Evolutionary conservation across 1,284 basidiomycete species (phyloP), one percentile per base, ranked within the genome.

Genomic region (Coniferiporia weirii): DNA sequence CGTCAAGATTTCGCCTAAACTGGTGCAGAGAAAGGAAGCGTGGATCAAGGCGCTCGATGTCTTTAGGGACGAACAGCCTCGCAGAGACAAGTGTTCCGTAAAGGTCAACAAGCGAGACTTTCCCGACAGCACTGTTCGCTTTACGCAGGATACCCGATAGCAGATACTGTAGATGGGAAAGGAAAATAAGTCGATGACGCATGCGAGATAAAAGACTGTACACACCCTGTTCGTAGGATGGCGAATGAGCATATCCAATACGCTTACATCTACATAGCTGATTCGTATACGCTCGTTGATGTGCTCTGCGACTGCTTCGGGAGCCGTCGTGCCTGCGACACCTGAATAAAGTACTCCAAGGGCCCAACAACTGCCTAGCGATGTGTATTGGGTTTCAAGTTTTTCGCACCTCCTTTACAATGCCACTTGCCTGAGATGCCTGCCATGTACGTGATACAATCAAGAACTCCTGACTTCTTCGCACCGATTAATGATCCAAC

Each of bases 61-160:
- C 65, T 0, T 66, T 63, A 3, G 75, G 73, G 15, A 74, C 67
- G 56, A 72, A 73, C 6, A 77, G 65, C 8, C 75, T 67, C 6
- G 75, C 72, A 0, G 72, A 67, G 34, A 77, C 64, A 4, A 76
- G 66, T 0, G 74, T 75, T n/a, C 75, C 76, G 59, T 76, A 75
- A 2, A 72, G 66, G 58, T 76, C 75, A 32, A 72, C 72, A 0
- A 74, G 67, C 17, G 71, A 75, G 1, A 70, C 64, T 12, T 65
- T 66, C 12, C 73, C 72, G 0, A 60, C 64, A 4, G 70, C 67
- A 1, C 69, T 69, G 7, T 71, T 68, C 1, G 71, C 69, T 58
- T 77, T 77, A 17, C 71, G 67, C 15, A 77, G 62, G n/a, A 74
- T 56, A 0, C 73, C 72, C 4, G 71, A 64, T 58, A 76, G 62